phyloP scores from a whole-genome alignment of 176 grass and related monocot genomes.

The Tillandsia leiboldiana region DNA sequence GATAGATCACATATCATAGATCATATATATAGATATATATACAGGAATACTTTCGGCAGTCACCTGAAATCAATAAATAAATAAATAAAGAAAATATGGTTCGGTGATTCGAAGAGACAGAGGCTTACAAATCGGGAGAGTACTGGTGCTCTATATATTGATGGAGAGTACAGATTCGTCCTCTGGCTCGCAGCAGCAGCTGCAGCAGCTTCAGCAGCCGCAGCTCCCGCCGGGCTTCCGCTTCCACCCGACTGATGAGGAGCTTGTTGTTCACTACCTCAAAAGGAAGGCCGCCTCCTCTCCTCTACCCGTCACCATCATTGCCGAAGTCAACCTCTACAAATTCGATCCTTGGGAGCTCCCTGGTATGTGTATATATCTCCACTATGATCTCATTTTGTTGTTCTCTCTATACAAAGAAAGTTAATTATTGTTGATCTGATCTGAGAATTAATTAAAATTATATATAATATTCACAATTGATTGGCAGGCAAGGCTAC shows the following conservation, averaged over 20 bases:
- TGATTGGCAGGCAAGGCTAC: slow-evolving; percentile 53
- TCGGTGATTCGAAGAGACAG: background rate
- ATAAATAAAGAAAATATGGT: background rate
- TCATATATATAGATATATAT: too few relatives aligned
- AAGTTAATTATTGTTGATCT: background rate
- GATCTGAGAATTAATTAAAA: background rate
- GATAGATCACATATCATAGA: too few relatives aligned
- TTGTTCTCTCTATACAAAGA: background rate
- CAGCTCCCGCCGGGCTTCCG: slow-evolving; percentile 35
- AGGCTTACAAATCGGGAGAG: background rate
- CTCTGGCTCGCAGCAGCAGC: slow-evolving; percentile 34
- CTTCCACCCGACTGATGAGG: slow-evolving; percentile 45
- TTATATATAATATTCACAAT: slow-evolving; percentile 3
- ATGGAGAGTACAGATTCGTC: slow-evolving; percentile 70
- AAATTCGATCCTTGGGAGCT: slow-evolving; percentile 98
- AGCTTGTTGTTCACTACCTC: slow-evolving; percentile 88
- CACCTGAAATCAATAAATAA: slow-evolving; percentile 1
- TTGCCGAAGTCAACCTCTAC: slow-evolving; percentile 85
- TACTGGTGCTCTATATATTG: background rate
- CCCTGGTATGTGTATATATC: slow-evolving; percentile 33
- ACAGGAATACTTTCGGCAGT: background rate
- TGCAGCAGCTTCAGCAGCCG: slow-evolving; percentile 18
- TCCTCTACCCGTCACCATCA: slow-evolving; percentile 78
- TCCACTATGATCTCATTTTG: background rate
- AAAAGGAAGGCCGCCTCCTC: slow-evolving; percentile 69